Evolutionary conservation across 345 rosid genomes (phyloP), one percentile per base, ranked within the genome.

Genomic region (Diplotaxis tenuifolia): DNA sequence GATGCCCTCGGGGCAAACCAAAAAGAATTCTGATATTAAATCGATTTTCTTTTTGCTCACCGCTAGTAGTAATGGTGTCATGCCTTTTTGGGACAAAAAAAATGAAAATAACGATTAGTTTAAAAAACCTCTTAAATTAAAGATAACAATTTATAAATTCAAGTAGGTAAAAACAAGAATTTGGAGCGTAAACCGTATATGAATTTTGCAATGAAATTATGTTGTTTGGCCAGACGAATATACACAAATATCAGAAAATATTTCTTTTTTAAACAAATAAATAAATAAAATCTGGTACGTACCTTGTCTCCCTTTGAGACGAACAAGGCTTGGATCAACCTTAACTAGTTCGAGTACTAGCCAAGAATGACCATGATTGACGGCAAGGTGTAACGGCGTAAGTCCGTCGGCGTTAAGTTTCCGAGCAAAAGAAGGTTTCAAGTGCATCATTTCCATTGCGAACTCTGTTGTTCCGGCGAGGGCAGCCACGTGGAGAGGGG

Each of bases 401-500:
- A 59, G 28, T 7, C 85, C 83, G 2, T 45, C 32, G 3, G 15
- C 61, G 55, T 79, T 83, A 12, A 72, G 72, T 50, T 73, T 84
- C 29, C 59, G 57, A 32, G 73, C 65, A 55, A 82, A 80, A 54
- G 79, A 82, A 14, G 85, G 87, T 56, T 60, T 70, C 63, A 84
- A 38, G 62, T 67, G 73, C 62, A 77, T 58, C 0, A 80, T 25
- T 42, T 84, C 83, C 77, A 53, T 19, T 6, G 83, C 80, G 15
- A 59, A 82, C 16, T 68, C 79, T 27, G 59, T 42, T 10, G 57
- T 20, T 5, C 87, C 83, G n/a, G 23, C 15, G n/a, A 27, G 31
- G 29, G 74, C 81, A 23, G 87, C 73, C 14, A 53, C 29, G 27
- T 84, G 85, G 15, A 82, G 72, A 47, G 84, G 85, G 58, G 79